Base-by-base conservation (phyloP, 1,284 basidiomycete genomes). In the Austropuccinia psidii region DNA sequence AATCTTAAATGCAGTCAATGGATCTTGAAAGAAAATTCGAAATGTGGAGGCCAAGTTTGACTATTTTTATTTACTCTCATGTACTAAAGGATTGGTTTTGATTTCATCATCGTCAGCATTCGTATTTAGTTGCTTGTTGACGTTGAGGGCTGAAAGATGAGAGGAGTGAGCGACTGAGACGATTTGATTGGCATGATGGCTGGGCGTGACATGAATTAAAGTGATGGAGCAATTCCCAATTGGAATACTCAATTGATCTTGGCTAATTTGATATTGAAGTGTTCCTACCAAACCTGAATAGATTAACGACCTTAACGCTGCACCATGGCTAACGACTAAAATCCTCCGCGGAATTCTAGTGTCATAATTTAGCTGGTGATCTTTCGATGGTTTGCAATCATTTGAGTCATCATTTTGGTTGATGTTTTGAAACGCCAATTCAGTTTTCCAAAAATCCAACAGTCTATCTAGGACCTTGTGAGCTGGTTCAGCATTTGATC, bases 191-290 rank as follows among this genome's bases (percentile, higher is more conserved):
- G 43, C 43, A 9, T 21, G 31, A 17, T 33, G 19, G 9, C 24
- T 5, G 11, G 35, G 11, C 39, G 39, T 45, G 31, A 57, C 33
- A 37, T 70, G 27, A 43, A 72, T 37, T 4, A 45, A 35, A n/a
- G 69, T 72, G 33, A 72, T 61, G 1, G 69, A 72, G 29, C 69
- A 72, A 50, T 72, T 72, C 4, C 43, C 69, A 61, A 62, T 17
- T 52, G n/a, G 58, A 29, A 31, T 52, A 19, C 7, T 55, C 29
- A 15, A 35, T 27, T 49, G 69, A 39, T n/a, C n/a, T n/a, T n/a
- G n/a, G n/a, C n/a, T n/a, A 35, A 31, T 35, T 52, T 61, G n/a
- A 37, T 49, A 61, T 4, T 52, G 7, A 7, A 60, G 43, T 19
- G 13, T 31, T 1, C 33, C 2, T 15, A 52, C 39, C 35, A 72